Base-by-base conservation (phyloP, 2,329 filamentous ascomycete species). In the Monosporascus cannonballus region DNA sequence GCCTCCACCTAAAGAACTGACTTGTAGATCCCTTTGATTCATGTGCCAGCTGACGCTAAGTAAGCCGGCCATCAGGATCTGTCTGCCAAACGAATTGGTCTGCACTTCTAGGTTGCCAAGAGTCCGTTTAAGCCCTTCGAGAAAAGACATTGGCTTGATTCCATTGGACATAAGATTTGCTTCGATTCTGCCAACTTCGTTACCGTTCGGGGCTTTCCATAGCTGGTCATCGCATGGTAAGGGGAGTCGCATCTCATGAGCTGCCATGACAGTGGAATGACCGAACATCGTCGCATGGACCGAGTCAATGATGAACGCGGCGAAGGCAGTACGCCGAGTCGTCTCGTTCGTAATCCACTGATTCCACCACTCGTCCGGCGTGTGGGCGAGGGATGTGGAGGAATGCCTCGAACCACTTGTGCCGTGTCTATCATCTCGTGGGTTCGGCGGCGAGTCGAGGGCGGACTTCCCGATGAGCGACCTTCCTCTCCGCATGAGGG, bases 201-300 rank as follows among this genome's bases (percentile, higher is more conserved):
- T 83, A 50, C 90, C 89, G 67, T 86, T 96, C 3, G 87, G 89
- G 4, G 94, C 94, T 52, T 87, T 89, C 94, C 94, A 99, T 11
- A 97, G 74, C 4, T 87, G 84, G 67, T 97, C 94, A 60, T 97
- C 92, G 65, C 93, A 97, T 0, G 94, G 94, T 44, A 99, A 72
- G 1, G 91, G 90, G 8, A 97, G 77, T 48, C 90, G 84, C 82
- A 99, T 90, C 70, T 97, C 94, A 64, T 97, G 92, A 2, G 92
- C 91, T 7, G 96, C 91, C 93, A 97, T 96, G 44, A 95, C 91
- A 0, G 90, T 93, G 3, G 92, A 94, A 69, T 97, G 94, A 0
- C 93, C 94, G 69, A 97, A 97, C 88, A 99, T 96, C 27, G 91
- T 96, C 1, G 92, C 91, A 69, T 99, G 94, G 2, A 92, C 95